A percentile compares a stretch with the other conserved stretches of the same genome.
phyloP scores from a whole-genome alignment of 495 filamentous ascomycete genomes.

The Hypoxylon lienhwacheense region DNA sequence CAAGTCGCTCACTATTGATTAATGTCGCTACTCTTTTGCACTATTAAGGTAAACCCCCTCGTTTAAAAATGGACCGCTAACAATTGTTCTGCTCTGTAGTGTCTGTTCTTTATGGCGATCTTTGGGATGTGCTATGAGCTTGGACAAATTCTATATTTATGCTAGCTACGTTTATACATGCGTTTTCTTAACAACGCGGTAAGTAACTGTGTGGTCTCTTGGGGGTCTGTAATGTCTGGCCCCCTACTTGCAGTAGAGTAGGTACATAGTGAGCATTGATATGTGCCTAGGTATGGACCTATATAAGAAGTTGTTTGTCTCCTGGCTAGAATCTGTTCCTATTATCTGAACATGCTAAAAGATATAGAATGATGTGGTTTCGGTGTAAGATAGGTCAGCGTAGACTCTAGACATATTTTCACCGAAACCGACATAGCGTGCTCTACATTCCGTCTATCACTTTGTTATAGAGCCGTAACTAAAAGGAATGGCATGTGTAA shows the following conservation, averaged over 20 bases:
- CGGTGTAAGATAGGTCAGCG: no score
- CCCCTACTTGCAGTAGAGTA: no score
- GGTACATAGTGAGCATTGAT: no score
- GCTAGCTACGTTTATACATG: background rate
- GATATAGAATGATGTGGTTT: no score
- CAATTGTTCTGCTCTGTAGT: slow-evolving; percentile 19
- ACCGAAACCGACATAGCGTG: slow-evolving; percentile 24
- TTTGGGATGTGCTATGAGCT: slow-evolving; percentile 14
- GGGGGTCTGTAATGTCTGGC: no score
- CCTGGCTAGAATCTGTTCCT: no score
- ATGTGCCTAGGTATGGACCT: no score
- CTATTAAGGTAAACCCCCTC: slow-evolving; percentile 26
- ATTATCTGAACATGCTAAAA: no score
- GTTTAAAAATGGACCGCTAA: slow-evolving; percentile 10
- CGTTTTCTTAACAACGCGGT: no score
- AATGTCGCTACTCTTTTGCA: slow-evolving; percentile 4
- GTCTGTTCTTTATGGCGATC: slow-evolving; percentile 1
- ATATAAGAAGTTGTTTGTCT: no score
- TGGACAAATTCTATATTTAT: background rate
- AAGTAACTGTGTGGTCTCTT: no score
- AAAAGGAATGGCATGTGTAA: background rate
- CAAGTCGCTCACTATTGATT: background rate
- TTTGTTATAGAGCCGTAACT: slow-evolving; percentile 14
- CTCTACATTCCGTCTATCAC: slow-evolving; percentile 12
- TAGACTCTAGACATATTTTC: slow-evolving; percentile 3